phyloP scores from a whole-genome alignment of 1,139 yeast genomes.

The Saccharomyces hybrid region DNA sequence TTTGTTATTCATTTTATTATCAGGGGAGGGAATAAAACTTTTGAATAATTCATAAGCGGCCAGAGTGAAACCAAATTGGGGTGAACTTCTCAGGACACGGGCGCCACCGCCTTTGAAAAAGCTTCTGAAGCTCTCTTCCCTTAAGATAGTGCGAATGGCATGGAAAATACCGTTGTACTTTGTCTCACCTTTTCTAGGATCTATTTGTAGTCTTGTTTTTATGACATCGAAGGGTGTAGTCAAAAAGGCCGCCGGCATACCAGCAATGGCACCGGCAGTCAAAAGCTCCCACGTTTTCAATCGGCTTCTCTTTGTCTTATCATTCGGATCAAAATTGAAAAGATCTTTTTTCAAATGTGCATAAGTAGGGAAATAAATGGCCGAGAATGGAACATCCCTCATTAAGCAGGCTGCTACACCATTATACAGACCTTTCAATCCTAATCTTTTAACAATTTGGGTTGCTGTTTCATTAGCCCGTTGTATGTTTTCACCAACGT shows the following conservation, averaged over 20 bases:
- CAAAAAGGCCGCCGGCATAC: constrained; percentile 95
- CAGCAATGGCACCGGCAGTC: constrained; percentile 88
- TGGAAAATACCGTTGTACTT: constrained; percentile 69
- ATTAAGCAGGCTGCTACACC: constrained; percentile 89
- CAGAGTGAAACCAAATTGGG: constrained; percentile 94
- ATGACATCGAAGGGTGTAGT: constrained; percentile 97
- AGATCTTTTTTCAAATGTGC: constrained; percentile 81
- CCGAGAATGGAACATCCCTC: constrained; percentile 95
- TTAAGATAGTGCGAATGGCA: constrained; percentile 65
- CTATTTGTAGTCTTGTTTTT: constrained; percentile 90
- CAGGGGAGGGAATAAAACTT: constrained; percentile 46
- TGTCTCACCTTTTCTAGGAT: constrained; percentile 68
- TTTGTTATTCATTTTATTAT: constrained; percentile 12
- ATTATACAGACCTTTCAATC: constrained; percentile 78
- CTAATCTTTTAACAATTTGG: constrained; percentile 70
- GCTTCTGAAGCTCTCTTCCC: constrained; percentile 73
- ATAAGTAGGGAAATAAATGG: constrained; percentile 95
- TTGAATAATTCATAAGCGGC: constrained; percentile 92
- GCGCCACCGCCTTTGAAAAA: constrained; percentile 97
- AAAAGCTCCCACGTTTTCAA: constrained; percentile 79
- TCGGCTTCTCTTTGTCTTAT: constrained; percentile 38
- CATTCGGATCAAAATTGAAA: constrained; percentile 74
- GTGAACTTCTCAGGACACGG: constrained; percentile 88
- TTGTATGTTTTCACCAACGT: constrained; percentile 24
- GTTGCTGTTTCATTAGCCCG: constrained; percentile 47